Percentiles rank a stretch among this genome's conserved stretches.
These are phyloP conservation scores for Taxillus chinensis DNA, from an alignment of 164 flowering plant species.

Conservation along the genomic window DNA sequence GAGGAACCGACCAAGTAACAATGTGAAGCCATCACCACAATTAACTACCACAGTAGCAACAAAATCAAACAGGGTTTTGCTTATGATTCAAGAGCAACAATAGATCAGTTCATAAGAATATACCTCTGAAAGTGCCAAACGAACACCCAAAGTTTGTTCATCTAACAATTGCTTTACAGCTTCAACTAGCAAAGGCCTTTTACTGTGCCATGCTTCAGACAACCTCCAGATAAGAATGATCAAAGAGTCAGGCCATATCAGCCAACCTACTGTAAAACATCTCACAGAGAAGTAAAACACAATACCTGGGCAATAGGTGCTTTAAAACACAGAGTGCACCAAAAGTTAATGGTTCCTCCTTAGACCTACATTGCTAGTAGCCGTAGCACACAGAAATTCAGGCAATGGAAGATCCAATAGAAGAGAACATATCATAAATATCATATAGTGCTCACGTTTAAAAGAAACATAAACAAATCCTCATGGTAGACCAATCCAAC, in stretches of 20 bases:
- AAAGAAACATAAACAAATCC: constrained; percentile 72
- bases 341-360: constrained; percentile 69
- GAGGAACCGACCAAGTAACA: constrained; percentile 87
- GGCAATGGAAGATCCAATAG: background rate
- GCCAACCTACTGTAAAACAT: background rate
- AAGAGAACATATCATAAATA: background rate
- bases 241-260: constrained; percentile 6
- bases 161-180: constrained; percentile 64
- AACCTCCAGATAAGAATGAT: constrained; percentile 41
- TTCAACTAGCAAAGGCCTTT: constrained; percentile 71
- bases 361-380: constrained; percentile 72
- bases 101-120: background rate
- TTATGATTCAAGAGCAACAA: constrained; percentile 1
- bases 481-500: constrained; percentile 85
- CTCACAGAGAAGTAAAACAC: too few species aligned
- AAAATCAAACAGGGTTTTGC: background rate
- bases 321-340: constrained; percentile 88
- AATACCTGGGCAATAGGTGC: constrained; percentile 91
- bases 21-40: constrained; percentile 99
- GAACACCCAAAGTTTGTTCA: constrained; percentile 67
- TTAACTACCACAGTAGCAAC: constrained; percentile 42
- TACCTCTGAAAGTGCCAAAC: constrained; percentile 90
- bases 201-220: constrained; percentile 87
- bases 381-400: background rate
- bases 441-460: constrained; percentile 55